Conservation (phyloP, 257 asterid species). For the Osmanthus fragrans region DNA sequence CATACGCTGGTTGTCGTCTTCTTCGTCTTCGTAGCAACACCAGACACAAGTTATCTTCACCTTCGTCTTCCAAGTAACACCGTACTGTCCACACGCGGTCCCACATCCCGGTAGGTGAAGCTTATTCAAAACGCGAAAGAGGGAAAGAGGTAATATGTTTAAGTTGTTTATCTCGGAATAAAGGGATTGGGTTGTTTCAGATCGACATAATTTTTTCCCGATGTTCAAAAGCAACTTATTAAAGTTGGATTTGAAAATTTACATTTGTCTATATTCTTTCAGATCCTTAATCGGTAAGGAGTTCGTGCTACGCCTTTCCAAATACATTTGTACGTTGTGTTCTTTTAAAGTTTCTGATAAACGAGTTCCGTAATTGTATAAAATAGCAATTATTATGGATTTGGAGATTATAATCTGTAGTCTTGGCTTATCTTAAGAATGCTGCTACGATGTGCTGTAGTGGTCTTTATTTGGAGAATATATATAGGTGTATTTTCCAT, state of each 20-base stretch:
- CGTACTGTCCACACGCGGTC: too few species aligned
- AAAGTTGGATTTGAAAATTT: conserved; percentile 1
- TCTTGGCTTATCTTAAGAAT: background rate
- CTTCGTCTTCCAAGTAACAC: too few species aligned
- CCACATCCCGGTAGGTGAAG: too few species aligned
- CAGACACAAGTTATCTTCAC: too few species aligned
- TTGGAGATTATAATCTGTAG: background rate
- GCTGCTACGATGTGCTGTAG: background rate
- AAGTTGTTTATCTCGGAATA: too few species aligned
- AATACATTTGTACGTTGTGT: background rate
- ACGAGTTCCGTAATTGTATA: too few species aligned
- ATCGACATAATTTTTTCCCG: background rate
- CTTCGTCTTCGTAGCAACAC: too few species aligned
- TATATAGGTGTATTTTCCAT: background rate
- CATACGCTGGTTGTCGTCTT: too few species aligned
- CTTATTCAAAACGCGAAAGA: too few species aligned
- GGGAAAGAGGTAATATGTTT: too few species aligned
- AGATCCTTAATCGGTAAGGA: background rate
- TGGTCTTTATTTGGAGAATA: background rate
- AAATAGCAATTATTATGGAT: background rate
- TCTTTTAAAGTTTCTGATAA: background rate
- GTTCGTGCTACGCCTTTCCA: background rate
- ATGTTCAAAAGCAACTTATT: background rate
- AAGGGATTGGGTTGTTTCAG: background rate
- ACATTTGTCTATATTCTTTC: conserved; percentile 1